Percentiles rank a stretch among this genome's conserved stretches.
These are phyloP conservation scores for Teratosphaeria destructans DNA, from an alignment of 2,329 filamentous ascomycete genomes.

Conservation along the genomic window DNA sequence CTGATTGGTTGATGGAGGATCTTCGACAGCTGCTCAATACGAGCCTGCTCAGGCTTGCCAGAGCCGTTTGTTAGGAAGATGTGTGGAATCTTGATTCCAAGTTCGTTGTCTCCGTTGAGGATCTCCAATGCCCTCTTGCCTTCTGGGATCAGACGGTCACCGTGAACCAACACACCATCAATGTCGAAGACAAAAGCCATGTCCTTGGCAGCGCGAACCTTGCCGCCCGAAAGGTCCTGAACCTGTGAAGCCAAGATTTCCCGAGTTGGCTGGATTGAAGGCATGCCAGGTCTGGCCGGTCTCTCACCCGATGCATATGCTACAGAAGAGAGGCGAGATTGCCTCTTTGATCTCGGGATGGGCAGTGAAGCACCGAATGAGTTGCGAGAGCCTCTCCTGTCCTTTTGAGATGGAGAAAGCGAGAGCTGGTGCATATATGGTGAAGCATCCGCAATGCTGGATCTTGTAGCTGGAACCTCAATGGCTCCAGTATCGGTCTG, in stretches of 20 bases:
- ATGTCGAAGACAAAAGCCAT: conserved; percentile 76
- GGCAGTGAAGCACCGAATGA: conserved; percentile 64
- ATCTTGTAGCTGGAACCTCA: conserved; percentile 60
- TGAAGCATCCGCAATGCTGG: conserved; percentile 56
- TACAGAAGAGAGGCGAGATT: conserved; percentile 57
- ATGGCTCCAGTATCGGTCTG: conserved; percentile 41
- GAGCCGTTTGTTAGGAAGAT: conserved; percentile 68
- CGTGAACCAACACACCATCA: conserved; percentile 65
- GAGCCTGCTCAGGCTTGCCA: conserved; percentile 57
- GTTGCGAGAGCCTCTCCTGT: conserved; percentile 60
- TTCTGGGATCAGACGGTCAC: conserved; percentile 59
- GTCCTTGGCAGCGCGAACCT: conserved; percentile 61
- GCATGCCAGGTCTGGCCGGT: conserved; percentile 46
- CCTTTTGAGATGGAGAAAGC: conserved; percentile 55
- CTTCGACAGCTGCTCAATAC: conserved; percentile 55
- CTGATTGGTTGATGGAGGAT: conserved; percentile 56
- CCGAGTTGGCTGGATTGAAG: conserved; percentile 49
- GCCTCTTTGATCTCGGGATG: conserved; percentile 60
- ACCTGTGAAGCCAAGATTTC: conserved; percentile 61
- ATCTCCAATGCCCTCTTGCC: conserved; percentile 57
- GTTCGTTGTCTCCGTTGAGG: conserved; percentile 64
- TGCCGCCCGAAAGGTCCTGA: conserved; percentile 55
- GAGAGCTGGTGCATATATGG: conserved; percentile 66
- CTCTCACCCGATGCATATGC: conserved; percentile 37
- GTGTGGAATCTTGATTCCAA: conserved; percentile 66